phyloP scores from a whole-genome alignment of 768 basidiomycete genomes.

The Russula brevipes region DNA sequence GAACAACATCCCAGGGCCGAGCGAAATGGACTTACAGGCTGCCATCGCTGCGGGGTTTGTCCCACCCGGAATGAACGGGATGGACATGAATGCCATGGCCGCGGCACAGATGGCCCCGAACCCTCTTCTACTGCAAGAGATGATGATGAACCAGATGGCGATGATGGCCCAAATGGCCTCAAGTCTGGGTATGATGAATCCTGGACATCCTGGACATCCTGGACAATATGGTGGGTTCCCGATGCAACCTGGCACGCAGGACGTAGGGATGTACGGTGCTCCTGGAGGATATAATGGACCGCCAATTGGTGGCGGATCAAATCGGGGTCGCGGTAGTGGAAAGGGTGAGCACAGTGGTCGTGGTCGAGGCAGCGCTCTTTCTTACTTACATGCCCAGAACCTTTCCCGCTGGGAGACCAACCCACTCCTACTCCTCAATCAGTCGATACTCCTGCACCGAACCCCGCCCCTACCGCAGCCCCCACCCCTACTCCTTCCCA shows the following conservation, averaged over 20 bases:
- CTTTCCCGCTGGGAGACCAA: constrained; percentile 20
- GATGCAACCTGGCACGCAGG: constrained; percentile 44
- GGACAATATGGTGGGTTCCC: constrained; percentile 60
- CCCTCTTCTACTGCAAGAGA: constrained; percentile 74
- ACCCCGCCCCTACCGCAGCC: constrained; percentile 25
- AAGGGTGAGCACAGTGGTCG: constrained; percentile 27
- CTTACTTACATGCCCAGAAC: constrained; percentile 21
- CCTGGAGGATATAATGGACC: constrained; percentile 29
- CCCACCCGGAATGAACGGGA: constrained; percentile 35
- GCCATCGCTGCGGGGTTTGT: constrained; percentile 40
- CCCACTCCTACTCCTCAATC: constrained; percentile 24
- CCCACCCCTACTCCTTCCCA: constrained; percentile 28
- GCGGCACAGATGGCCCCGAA: constrained; percentile 46
- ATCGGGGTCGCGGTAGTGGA: constrained; percentile 36
- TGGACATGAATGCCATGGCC: constrained; percentile 62
- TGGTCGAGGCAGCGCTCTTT: constrained; percentile 24
- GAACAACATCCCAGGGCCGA: constrained; percentile 58
- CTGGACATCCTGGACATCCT: constrained; percentile 45
- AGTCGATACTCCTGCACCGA: constrained; percentile 18
- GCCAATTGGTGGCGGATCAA: constrained; percentile 43
- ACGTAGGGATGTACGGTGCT: constrained; percentile 45
- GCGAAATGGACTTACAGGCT: constrained; percentile 43
- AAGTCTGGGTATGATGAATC: constrained; percentile 72
- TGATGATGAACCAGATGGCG: constrained; percentile 90
- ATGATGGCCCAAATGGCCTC: constrained; percentile 91